Conservation (phyloP, 148 eudicot genomes). For the Mesembryanthemum crystallinum region DNA sequence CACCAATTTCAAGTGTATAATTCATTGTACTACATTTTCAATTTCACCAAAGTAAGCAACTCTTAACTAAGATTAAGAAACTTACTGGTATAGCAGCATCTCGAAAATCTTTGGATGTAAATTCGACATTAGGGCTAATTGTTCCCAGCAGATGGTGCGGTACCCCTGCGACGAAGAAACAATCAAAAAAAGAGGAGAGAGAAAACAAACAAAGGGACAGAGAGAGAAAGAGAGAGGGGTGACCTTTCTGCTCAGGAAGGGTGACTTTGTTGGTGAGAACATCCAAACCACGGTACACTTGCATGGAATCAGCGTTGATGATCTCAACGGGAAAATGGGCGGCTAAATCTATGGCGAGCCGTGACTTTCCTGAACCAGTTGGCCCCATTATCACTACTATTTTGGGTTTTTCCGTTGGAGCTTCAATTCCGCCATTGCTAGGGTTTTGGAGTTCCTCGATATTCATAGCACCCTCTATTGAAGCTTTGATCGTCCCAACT, state of each 20-base stretch:
- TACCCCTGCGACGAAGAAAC: conserved; percentile 52
- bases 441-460: conserved; percentile 23
- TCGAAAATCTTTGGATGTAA: conserved; percentile 75
- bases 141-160: conserved; percentile 89
- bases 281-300: conserved; percentile 80
- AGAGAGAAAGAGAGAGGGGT: not conserved
- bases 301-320: conserved; percentile 95
- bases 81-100: conserved; percentile 73
- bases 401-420: conserved; percentile 35
- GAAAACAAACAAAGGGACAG: not conserved
- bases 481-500: not conserved
- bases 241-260: conserved; percentile 68
- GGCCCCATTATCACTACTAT: conserved; percentile 88
- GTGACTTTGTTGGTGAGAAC: conserved; percentile 94
- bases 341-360: conserved; percentile 73
- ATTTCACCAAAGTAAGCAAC: conserved; percentile 3
- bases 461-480: conserved; percentile 25
- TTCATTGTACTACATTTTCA: not conserved
- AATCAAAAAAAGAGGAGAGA: not conserved
- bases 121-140: conserved; percentile 67
- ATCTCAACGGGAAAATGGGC: conserved; percentile 73
- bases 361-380: conserved; percentile 84
- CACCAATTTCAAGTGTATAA: not conserved
- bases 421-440: conserved; percentile 30
- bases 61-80: not conserved